Evolutionary conservation across 352 stramenopile genomes (phyloP).

Genomic region (Phytophthora sansomeana): DNA sequence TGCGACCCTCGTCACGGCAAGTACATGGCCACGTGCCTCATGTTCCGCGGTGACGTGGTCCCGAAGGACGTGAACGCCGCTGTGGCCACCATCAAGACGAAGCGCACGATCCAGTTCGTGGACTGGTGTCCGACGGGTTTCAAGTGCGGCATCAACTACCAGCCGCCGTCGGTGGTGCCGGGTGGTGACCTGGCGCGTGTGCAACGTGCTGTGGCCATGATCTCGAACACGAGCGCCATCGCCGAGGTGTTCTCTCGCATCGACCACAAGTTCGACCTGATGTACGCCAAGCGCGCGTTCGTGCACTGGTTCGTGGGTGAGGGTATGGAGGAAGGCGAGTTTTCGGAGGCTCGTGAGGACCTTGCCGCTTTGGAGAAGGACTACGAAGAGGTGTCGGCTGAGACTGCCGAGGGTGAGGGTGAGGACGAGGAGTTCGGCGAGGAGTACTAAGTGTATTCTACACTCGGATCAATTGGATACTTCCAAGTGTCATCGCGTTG

Average conservation of each 20-base stretch:
- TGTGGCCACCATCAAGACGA: conserved; percentile 98
- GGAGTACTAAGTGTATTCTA: conserved; percentile 74
- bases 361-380: conserved; percentile 86
- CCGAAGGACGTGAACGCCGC: conserved; percentile 95
- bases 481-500: background rate
- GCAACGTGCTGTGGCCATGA: conserved; percentile 98
- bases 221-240: conserved; percentile 99
- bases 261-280: conserved; percentile 99
- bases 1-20: conserved; percentile 99
- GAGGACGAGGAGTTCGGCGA: conserved; percentile 95
- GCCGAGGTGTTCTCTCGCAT: conserved; percentile 98
- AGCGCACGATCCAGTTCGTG: conserved; percentile 98
- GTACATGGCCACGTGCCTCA: conserved; percentile 99
- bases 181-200: conserved; percentile 97
- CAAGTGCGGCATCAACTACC: conserved; percentile 94
- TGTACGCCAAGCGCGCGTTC: conserved; percentile 99
- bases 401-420: conserved; percentile 97
- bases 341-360: conserved; percentile 99
- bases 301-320: conserved; percentile 99
- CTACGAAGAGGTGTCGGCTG: conserved; percentile 99
- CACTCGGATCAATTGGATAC: background rate
- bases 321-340: conserved; percentile 99
- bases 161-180: conserved; percentile 96
- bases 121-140: conserved; percentile 98
- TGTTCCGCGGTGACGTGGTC: conserved; percentile 97